Conservation (phyloP, 2,329 filamentous ascomycete genomes). For the Tricladium varicosporioides region DNA sequence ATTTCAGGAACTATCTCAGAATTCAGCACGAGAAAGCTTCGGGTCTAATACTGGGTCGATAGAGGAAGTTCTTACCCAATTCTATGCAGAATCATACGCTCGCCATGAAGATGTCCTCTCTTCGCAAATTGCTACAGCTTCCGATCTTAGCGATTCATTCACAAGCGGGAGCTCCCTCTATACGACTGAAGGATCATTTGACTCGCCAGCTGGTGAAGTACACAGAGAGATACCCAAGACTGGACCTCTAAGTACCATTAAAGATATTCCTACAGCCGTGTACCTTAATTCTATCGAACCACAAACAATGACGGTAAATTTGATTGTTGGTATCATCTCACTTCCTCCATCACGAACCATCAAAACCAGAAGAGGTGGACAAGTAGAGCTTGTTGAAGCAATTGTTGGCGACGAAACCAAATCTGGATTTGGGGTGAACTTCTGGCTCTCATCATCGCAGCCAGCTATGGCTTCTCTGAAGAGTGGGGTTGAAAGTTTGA, state of each 20-base stretch:
- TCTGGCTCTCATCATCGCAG: slow-evolving; percentile 63
- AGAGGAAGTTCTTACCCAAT: slow-evolving; percentile 53
- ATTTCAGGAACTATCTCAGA: slow-evolving; percentile 21
- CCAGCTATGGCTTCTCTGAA: slow-evolving; percentile 27
- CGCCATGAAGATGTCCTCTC: slow-evolving; percentile 65
- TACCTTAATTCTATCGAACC: slow-evolving; percentile 68
- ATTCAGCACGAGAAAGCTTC: slow-evolving; percentile 3
- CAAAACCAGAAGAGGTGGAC: slow-evolving; percentile 60
- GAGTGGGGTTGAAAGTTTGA: slow-evolving; percentile 44
- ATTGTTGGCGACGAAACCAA: slow-evolving; percentile 83
- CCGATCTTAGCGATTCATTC: slow-evolving; percentile 25
- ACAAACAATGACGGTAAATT: slow-evolving; percentile 77
- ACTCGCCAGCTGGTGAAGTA: slow-evolving; percentile 24
- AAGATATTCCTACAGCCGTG: slow-evolving; percentile 65
- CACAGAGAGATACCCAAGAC: slow-evolving; percentile 26
- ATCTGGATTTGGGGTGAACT: slow-evolving; percentile 76
- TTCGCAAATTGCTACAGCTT: slow-evolving; percentile 48
- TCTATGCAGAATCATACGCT: slow-evolving; percentile 76
- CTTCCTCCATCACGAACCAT: slow-evolving; percentile 67
- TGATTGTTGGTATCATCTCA: slow-evolving; percentile 78
- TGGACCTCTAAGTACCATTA: slow-evolving; percentile 58
- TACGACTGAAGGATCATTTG: slow-evolving; percentile 37
- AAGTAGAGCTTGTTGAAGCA: slow-evolving; percentile 69
- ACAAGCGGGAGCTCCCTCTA: slow-evolving; percentile 36
- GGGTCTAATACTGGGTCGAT: slow-evolving; percentile 17